phyloP scores from a whole-genome alignment of 2,329 filamentous ascomycete genomes.

The Trichothecium roseum region DNA sequence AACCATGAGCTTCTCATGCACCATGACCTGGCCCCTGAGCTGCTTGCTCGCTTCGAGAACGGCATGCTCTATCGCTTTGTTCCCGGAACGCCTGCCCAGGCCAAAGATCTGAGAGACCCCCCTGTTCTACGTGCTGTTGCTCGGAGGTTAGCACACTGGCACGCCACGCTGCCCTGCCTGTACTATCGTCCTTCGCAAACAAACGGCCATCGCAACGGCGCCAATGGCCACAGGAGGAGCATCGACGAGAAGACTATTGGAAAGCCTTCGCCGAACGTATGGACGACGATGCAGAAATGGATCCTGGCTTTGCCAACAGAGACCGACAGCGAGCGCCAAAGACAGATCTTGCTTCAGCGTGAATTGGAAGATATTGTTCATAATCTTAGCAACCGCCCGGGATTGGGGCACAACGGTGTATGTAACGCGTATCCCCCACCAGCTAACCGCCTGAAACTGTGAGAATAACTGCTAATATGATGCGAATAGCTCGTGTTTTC shows the following conservation, averaged over 20 bases:
- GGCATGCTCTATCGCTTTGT: constrained; percentile 93
- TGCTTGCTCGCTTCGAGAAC: constrained; percentile 89
- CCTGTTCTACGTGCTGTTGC: constrained; percentile 77
- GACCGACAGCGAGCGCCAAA: constrained; percentile 57
- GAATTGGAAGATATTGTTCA: constrained; percentile 63
- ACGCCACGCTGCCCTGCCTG: constrained; percentile 59
- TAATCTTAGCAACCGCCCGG: constrained; percentile 65
- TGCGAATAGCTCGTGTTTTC: constrained; percentile 78
- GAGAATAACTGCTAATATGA: constrained; percentile 6
- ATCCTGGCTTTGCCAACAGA: constrained; percentile 70
- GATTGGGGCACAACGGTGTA: constrained; percentile 67
- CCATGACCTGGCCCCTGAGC: constrained; percentile 70
- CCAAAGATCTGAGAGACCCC: constrained; percentile 67
- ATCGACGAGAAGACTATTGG: constrained; percentile 33
- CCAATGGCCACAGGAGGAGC: constrained; percentile 20
- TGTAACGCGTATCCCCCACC: constrained; percentile 13
- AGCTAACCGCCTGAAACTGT: background rate
- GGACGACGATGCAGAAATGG: constrained; percentile 96
- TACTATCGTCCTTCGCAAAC: constrained; percentile 16
- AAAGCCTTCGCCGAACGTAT: constrained; percentile 74
- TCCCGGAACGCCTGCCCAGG: constrained; percentile 66
- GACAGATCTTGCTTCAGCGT: constrained; percentile 57
- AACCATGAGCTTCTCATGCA: constrained; percentile 81
- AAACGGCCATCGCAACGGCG: constrained; percentile 20
- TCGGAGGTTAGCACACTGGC: constrained; percentile 81